phyloP scores from a whole-genome alignment of 2,329 filamentous ascomycete genomes.

The Arthrobotrys megalospora region DNA sequence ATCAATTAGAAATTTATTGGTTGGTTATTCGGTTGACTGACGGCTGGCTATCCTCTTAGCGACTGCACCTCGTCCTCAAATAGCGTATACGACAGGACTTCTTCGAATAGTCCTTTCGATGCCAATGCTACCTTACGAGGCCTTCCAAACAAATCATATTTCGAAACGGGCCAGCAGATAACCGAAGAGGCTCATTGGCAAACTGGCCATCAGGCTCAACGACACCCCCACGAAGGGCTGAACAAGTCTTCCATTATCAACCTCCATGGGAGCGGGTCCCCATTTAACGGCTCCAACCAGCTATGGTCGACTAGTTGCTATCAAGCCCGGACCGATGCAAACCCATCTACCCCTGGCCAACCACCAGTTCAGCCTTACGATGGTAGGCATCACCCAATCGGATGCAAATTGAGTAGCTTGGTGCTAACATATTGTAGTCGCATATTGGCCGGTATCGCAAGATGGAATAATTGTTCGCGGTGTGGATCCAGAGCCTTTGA shows the following conservation, averaged over 20 bases:
- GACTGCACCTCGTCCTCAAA: constrained; percentile 55
- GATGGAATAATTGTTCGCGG: constrained; percentile 59
- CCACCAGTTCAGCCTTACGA: constrained; percentile 45
- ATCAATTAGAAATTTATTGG: background rate
- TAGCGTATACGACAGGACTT: constrained; percentile 57
- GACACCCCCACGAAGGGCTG: constrained; percentile 14
- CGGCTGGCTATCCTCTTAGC: background rate
- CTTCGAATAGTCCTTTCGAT: constrained; percentile 57
- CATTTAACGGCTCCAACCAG: constrained; percentile 28
- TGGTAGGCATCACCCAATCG: constrained; percentile 23
- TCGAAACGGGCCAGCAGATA: constrained; percentile 36
- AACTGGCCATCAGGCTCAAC: constrained; percentile 24
- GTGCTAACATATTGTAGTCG: constrained; percentile 41
- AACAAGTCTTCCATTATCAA: constrained; percentile 45
- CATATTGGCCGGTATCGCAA: constrained; percentile 54
- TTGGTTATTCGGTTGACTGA: background rate
- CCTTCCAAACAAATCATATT: constrained; percentile 55
- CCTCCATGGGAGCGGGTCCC: constrained; percentile 5
- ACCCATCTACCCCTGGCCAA: constrained; percentile 20
- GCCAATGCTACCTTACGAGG: constrained; percentile 55
- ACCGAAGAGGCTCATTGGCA: constrained; percentile 40
- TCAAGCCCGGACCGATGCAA: constrained; percentile 20
- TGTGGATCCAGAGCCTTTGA: constrained; percentile 52
- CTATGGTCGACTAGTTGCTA: constrained; percentile 47
- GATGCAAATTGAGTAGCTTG: background rate